Evolutionary conservation across 441 rosid genomes (phyloP).

Genomic region (Syzygium malaccense): DNA sequence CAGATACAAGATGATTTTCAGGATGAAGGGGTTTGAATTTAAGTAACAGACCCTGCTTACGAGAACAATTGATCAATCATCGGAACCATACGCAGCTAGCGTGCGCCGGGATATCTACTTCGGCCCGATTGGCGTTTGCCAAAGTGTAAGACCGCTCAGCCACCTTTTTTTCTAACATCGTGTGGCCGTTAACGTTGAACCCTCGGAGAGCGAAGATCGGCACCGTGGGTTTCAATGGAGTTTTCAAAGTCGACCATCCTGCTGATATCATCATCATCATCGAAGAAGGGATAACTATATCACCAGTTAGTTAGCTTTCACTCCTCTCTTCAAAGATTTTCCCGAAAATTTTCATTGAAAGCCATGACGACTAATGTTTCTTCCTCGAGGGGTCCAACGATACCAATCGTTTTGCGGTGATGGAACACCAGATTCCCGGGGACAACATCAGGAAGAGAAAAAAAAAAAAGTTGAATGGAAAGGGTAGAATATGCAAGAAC

Average conservation of each 20-base stretch:
- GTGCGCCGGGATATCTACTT: neutral
- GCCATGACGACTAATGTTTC: neutral
- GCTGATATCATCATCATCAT: neutral
- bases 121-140: neutral
- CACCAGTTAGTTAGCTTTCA: neutral
- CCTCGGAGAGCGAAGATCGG: neutral
- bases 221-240: neutral
- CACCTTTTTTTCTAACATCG: neutral
- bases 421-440: neutral
- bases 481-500: neutral
- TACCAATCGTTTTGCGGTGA: neutral
- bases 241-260: neutral
- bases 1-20: neutral
- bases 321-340: neutral
- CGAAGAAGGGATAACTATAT: neutral
- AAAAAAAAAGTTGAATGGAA: neutral
- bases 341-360: neutral
- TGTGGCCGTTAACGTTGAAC: neutral
- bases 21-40: neutral
- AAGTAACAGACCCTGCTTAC: neutral
- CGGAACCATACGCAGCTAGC: neutral
- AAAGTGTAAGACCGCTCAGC: neutral
- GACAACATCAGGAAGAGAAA: neutral
- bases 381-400: neutral
- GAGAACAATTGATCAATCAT: neutral